Evolutionary conservation across 202 grass and related monocot genomes (phyloP), one percentile per base, ranked within the genome.

Genomic region (Saccharum hybrid): DNA sequence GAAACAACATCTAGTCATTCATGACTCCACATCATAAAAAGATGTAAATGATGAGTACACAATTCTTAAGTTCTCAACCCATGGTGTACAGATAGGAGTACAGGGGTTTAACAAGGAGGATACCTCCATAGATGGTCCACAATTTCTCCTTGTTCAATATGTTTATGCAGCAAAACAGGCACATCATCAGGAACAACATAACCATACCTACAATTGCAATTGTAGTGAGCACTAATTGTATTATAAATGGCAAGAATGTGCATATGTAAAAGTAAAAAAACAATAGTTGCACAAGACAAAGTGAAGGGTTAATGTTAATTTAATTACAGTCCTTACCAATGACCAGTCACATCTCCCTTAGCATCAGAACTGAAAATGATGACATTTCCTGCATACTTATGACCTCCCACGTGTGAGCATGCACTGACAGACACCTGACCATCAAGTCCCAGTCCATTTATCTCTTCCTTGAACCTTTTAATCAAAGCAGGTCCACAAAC

Each of bases 361-460:
- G 60, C 57, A 90, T 78, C 76, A 63, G 89, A 77, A 70, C 88
- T 90, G 78, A 96, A 99, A 85, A 99, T 92, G 49, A 99, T 94
- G 63, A 96, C 87, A 77, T 99, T 99, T 88, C 96, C 96, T 83
- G 96, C 96, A 76, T 99, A 99, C 71, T 99, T 99, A 84, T 99
- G 96, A 52, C 96, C 93, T 74, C 96, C 96, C 73, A 99, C 87
- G 1, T 99, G 96, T 52, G 96, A 99, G 68, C 96, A 94, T 81
- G 83, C 90, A 74, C 93, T 94, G 75, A 96, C 91, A 87, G 84
- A 69, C 71, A 96, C 89, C 67, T 96, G 81, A 72, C 79, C 84
- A 63, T 82, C 70, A 51, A 99, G 87, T 63, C 83, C 88, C 38
- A 78, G 78, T 26, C 45, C 72, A 76, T 68, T 79, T 80, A 96